Conservation (phyloP, 176 grass and related monocot genomes). For the Rhynchospora breviuscula region DNA sequence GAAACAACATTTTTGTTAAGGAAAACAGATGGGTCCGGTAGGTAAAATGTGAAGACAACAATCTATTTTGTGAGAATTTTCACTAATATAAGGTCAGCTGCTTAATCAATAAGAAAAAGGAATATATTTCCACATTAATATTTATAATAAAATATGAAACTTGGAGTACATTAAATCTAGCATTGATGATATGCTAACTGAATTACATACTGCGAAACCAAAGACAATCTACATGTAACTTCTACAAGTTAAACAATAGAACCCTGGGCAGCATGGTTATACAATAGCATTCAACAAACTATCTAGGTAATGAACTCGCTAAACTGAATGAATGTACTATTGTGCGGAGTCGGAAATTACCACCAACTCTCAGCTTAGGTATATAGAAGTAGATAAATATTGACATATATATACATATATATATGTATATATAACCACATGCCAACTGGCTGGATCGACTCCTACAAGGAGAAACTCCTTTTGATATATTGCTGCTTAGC, state of each 20-base stretch:
- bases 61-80: not conserved
- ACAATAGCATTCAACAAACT: not conserved
- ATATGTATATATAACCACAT: conserved; percentile 1
- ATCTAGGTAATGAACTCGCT: conserved; percentile 10
- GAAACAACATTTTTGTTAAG: not conserved
- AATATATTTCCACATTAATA: not conserved
- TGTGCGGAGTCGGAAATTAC: not conserved
- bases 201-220: not conserved
- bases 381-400: not conserved
- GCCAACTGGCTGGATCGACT: not conserved
- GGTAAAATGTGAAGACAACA: not conserved
- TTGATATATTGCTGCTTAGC: not conserved
- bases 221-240: not conserved
- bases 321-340: not conserved
- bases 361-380: conserved; percentile 21
- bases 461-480: not conserved
- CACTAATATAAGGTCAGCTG: not conserved
- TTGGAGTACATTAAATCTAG: conserved; percentile 9
- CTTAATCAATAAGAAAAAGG: not conserved
- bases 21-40: not conserved
- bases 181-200: not conserved
- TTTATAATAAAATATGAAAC: not conserved
- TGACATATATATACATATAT: conserved; percentile 1
- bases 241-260: not conserved
- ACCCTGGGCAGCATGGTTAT: not conserved